Evolutionary conservation across 345 rosid genomes (phyloP), one percentile per base, ranked within the genome.

Genomic region (Dimocarpus longan): DNA sequence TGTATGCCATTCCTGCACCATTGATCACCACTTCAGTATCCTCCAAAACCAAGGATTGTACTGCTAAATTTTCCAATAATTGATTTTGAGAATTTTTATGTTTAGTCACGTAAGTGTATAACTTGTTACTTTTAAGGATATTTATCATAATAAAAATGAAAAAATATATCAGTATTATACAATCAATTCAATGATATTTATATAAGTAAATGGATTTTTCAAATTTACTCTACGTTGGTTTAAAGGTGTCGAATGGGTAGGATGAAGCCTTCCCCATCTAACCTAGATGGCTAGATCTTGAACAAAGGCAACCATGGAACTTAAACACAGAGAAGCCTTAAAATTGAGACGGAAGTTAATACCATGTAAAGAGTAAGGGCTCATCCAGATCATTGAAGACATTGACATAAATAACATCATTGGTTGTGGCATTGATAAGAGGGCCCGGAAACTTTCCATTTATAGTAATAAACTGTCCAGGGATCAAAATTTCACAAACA

Each of bases 1-100:
- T 84, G 87, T 83, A 93, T 82, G 60, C 93, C 97, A 79, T 89
- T 94, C 96, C 97, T 91, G 76, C 81, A 79, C 71, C 73, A 77
- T 5, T 65, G 42, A 5, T 16, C 39, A 16, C 22, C 22, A 13
- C 68, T 22, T 62, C 66, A 59, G n/a, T 19, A 57, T 32, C 4
- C 37, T 32, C 37, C 37, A 32, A 32, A 32, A 32, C 37, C 37
- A 32, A 1, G 1, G 37, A 32, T 32, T 2, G 37, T 32, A 32
- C 37, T 32, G 37, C 24, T 57, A 57, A 57, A 57, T 2, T 57
- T 50, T 12, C 15, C 56, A 3, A 3, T 13, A 13, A 6, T 59
- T n/a, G 26, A 19, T 59, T 13, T 59, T 9, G 10, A 59, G n/a
- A n/a, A 59, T 6, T n/a, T 5, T 2, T 5, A 13, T 4, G 16